A percentile compares a stretch with the other conserved stretches of the same genome.
These are phyloP conservation scores for Curvularia sp. DNA, from an alignment of 2,329 filamentous ascomycete genomes.

Conservation along the genomic window DNA sequence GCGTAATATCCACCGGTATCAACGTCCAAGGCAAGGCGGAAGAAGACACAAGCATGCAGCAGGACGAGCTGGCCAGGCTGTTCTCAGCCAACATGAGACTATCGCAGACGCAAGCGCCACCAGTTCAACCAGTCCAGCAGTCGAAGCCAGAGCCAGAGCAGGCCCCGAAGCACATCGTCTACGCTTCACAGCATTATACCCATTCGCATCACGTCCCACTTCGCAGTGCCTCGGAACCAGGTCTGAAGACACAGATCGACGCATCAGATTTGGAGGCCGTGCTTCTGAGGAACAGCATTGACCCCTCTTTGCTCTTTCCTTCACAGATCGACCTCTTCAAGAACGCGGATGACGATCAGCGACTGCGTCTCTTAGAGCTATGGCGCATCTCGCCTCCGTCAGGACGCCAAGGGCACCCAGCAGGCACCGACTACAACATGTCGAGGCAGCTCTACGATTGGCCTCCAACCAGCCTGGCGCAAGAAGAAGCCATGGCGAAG, in stretches of 20 bases:
- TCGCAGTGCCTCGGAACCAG: slow-evolving; percentile 40
- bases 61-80: slow-evolving; percentile 82
- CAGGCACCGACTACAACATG: slow-evolving; percentile 55
- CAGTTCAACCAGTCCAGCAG: slow-evolving; percentile 50
- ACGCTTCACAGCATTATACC: slow-evolving; percentile 84
- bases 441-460: slow-evolving; percentile 56
- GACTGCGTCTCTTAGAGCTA: slow-evolving; percentile 77
- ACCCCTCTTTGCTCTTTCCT: slow-evolving; percentile 71
- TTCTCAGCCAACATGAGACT: slow-evolving; percentile 80
- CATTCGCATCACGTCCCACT: slow-evolving; percentile 73
- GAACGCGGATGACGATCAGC: slow-evolving; percentile 74
- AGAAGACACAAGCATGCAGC: slow-evolving; percentile 61
- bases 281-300: slow-evolving; percentile 71
- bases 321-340: slow-evolving; percentile 82
- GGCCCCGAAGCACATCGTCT: slow-evolving; percentile 63
- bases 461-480: slow-evolving; percentile 63
- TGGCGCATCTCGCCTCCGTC: slow-evolving; percentile 81
- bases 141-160: slow-evolving; percentile 26
- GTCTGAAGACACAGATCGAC: slow-evolving; percentile 42
- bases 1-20: slow-evolving; percentile 52
- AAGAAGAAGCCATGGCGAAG: slow-evolving; percentile 63
- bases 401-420: slow-evolving; percentile 43
- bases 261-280: slow-evolving; percentile 61
- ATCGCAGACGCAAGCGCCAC: slow-evolving; percentile 44
- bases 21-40: slow-evolving; percentile 49